A percentile compares a stretch with the other conserved stretches of the same genome.
phyloP scores from a whole-genome alignment of 352 stramenopile genomes.

The Peronosclerospora sorghi region DNA sequence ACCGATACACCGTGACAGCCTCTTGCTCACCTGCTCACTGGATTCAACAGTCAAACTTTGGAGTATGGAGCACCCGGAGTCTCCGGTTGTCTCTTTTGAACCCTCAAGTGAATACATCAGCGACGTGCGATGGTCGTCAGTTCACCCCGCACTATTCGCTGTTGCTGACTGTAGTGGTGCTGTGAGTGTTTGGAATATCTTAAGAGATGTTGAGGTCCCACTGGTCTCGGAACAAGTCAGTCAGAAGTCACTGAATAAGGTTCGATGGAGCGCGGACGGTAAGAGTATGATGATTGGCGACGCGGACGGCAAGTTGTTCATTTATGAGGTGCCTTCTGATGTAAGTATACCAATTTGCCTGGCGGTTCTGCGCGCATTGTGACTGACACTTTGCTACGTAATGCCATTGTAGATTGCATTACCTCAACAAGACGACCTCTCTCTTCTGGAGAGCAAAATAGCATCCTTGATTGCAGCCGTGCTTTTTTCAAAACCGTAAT shows the following conservation, averaged over 20 bases:
- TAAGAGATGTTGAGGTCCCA: slow-evolving; percentile 73
- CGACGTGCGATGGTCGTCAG: slow-evolving; percentile 75
- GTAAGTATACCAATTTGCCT: slow-evolving; percentile 29
- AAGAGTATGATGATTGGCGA: slow-evolving; percentile 75
- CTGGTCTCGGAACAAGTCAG: slow-evolving; percentile 52
- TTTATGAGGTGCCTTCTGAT: slow-evolving; percentile 74
- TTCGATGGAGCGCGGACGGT: slow-evolving; percentile 70
- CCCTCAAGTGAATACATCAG: slow-evolving; percentile 83
- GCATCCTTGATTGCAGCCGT: slow-evolving; percentile 34
- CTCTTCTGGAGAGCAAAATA: slow-evolving; percentile 54
- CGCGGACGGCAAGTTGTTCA: slow-evolving; percentile 52
- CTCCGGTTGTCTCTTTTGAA: slow-evolving; percentile 71
- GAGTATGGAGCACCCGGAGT: slow-evolving; percentile 67
- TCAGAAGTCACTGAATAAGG: slow-evolving; percentile 72
- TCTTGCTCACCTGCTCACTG: slow-evolving; percentile 75
- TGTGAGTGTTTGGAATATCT: slow-evolving; percentile 79
- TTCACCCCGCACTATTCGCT: slow-evolving; percentile 72
- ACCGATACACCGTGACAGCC: slow-evolving; percentile 51
- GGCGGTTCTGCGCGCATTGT: background rate
- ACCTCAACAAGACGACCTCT: slow-evolving; percentile 48
- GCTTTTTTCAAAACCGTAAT: slow-evolving; percentile 35
- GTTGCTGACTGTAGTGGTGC: slow-evolving; percentile 64
- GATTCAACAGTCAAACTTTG: slow-evolving; percentile 85
- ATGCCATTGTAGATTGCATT: slow-evolving; percentile 40
- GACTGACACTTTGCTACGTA: slow-evolving; percentile 3